Evolutionary conservation across 331 rosid species (phyloP).

Genomic region (Malus hybrid): DNA sequence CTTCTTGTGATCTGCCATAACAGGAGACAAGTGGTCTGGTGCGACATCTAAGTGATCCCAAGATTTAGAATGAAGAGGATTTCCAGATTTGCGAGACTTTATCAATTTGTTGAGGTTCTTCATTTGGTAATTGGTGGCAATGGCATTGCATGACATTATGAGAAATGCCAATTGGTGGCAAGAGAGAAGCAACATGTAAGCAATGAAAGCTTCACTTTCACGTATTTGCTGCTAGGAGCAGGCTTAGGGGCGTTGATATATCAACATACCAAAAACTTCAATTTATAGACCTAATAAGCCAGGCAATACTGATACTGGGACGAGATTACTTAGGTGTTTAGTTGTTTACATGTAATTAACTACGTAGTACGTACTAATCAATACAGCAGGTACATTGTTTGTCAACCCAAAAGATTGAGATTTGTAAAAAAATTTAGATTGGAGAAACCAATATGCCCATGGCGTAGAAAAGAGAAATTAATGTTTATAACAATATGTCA

Average conservation of each 20-base stretch:
- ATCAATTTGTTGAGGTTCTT: conserved; percentile 36
- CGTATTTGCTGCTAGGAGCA: too few species aligned
- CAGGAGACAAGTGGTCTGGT: neutral
- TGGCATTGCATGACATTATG: neutral
- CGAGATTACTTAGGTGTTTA: neutral
- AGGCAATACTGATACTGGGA: neutral
- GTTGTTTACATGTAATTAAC: neutral
- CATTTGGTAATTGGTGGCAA: conserved; percentile 17
- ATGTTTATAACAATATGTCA: too few species aligned
- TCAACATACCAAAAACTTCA: neutral
- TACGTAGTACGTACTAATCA: neutral
- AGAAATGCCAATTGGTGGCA: neutral
- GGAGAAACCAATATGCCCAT: neutral
- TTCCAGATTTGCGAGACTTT: conserved; percentile 12
- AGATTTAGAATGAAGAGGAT: neutral
- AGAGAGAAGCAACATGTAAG: neutral
- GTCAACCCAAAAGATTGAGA: neutral
- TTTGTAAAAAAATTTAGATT: neutral
- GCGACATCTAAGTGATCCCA: neutral
- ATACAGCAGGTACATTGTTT: neutral
- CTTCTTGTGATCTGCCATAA: conserved; percentile 17
- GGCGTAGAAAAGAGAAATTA: neutral
- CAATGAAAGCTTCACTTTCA: conserved; percentile 5
- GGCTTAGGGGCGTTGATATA: neutral
- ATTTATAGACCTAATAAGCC: neutral